Evolutionary conservation across 139 green algal species (phyloP), one percentile per base, ranked within the genome.

Genomic region (Diplosphaera chodatii): DNA sequence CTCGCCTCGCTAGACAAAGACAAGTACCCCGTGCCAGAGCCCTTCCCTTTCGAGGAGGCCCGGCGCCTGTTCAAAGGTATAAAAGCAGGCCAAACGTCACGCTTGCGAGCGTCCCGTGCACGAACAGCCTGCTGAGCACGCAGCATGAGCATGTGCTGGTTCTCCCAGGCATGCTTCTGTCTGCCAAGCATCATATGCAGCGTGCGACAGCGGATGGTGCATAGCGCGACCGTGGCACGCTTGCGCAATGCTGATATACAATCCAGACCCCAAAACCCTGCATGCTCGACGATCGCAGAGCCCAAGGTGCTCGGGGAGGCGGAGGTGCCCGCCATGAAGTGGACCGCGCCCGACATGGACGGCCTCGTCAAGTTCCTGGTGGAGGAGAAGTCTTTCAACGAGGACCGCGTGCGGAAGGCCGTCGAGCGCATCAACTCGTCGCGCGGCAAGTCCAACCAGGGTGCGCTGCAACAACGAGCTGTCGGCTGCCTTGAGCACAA

Each of bases 351-450:
- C 0, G 94, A 99, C 78, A 87, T 91, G 84, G 94, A 98, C 66
- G 93, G 85, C 0, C 59, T 99, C 0, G 82, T 97, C 4, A 55
- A 90, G 21, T 99, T 97, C 73, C 79, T 99, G 55, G 91, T 96
- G 23, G 71, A 85, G 28, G 94, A 99, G 71, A 98, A 98, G 71
- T 83, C 77, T 34, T 99, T 99, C 85, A 91, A 84, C 69, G 87
- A 96, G 72, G 90, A 98, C 10, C 80, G 95, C 20, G 80, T 98
- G 23, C 83, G 87, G 30, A 83, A 77, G 32, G 80, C 85, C 0
- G 68, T 94, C 20, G 77, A 80, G 32, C 75, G 81, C 40, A 87
- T 96, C 34, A 85, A 85, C 37, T 75, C 84, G 16, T 75, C 85
- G 63, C 91, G 90, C 69, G 70, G 82, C 71, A 94, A 92, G 77